phyloP scores from a whole-genome alignment of 2,329 filamentous ascomycete species.

The Penicillium sp. region DNA sequence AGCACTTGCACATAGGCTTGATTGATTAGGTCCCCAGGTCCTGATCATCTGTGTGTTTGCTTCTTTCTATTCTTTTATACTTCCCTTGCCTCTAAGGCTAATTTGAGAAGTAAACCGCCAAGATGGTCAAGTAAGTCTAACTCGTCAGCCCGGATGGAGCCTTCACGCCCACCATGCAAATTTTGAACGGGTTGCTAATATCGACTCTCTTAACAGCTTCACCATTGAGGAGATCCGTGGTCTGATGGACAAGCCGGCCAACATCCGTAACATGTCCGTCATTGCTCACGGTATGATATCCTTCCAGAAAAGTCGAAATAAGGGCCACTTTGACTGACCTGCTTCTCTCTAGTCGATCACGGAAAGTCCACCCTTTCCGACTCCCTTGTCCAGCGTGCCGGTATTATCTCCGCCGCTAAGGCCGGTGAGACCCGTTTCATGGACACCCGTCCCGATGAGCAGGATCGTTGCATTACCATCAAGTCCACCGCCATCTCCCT shows the following conservation, averaged over 20 bases:
- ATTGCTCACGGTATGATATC: slow-evolving; percentile 81
- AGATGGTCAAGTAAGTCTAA: slow-evolving; percentile 97
- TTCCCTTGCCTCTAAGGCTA: slow-evolving; percentile 43
- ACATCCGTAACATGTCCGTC: slow-evolving; percentile 96
- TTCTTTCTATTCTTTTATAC: slow-evolving; percentile 22
- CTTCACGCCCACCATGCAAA: background rate
- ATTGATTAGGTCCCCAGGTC: slow-evolving; percentile 42
- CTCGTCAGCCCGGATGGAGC: slow-evolving; percentile 1
- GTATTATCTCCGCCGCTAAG: slow-evolving; percentile 98
- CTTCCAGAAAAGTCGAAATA: background rate
- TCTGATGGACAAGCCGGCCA: slow-evolving; percentile 55
- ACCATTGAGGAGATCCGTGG: slow-evolving; percentile 76
- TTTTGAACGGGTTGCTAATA: slow-evolving; percentile 29
- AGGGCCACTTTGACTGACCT: slow-evolving; percentile 6
- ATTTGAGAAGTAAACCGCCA: slow-evolving; percentile 65
- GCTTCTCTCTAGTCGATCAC: slow-evolving; percentile 73
- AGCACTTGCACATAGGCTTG: slow-evolving; percentile 42
- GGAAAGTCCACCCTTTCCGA: slow-evolving; percentile 99
- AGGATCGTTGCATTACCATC: slow-evolving; percentile 99
- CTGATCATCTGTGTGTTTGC: slow-evolving; percentile 42
- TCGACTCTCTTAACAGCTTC: slow-evolving; percentile 65
- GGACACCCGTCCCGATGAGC: slow-evolving; percentile 95
- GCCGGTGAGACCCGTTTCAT: slow-evolving; percentile 94
- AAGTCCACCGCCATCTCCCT: slow-evolving; percentile 99
- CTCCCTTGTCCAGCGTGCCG: slow-evolving; percentile 96